Evolutionary conservation across 441 rosid genomes (phyloP), one percentile per base, ranked within the genome.

Genomic region (Euphorbia celastroides): DNA sequence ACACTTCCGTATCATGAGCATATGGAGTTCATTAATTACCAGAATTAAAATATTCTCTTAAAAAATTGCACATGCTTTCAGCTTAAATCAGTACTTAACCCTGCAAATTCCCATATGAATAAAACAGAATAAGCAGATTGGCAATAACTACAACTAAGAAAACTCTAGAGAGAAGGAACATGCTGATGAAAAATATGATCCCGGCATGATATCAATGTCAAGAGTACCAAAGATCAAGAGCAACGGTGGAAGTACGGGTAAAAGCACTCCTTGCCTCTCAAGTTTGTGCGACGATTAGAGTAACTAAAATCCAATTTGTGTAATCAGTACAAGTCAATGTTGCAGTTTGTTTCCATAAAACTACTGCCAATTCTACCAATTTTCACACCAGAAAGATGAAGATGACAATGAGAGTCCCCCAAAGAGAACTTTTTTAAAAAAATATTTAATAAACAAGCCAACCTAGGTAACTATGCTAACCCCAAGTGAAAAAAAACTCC

Each of bases 61-160:
- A 46, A 48, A 63, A 28, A 63, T 27, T 32, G 55, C 34, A 48
- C 9, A 2, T 28, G 38, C 30, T 57, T 30, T 28, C n/a, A 28
- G 32, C 55, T 25, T 0, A 14, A 8, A 1, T 28, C 23, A 51
- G 46, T 34, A 32, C 26, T 44, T 17, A 62, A 44, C 23, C 59
- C 59, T 32, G 59, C 30, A 31, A 64, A 8, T 32, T 64, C 41
- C 59, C 48, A 64, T 51, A 64, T 31, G 59, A 30, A 31, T 14
- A 17, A 17, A 28, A 52, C 20, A 64, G 16, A 20, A 31, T 51
- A 23, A 32, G 68, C 32, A 17, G 27, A 58, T 34, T 51, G 57
- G n/a, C 51, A 48, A 27, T 62, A 7, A 17, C 30, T n/a, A 32
- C 19, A 54, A 63, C 28, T 46, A 20, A 51, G 5, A 5, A 52